A percentile compares a stretch with the other conserved stretches of the same genome.
These are phyloP conservation scores for Eimeria falciformis DNA, from an alignment of 169 alveolate species.

Conservation along the genomic window DNA sequence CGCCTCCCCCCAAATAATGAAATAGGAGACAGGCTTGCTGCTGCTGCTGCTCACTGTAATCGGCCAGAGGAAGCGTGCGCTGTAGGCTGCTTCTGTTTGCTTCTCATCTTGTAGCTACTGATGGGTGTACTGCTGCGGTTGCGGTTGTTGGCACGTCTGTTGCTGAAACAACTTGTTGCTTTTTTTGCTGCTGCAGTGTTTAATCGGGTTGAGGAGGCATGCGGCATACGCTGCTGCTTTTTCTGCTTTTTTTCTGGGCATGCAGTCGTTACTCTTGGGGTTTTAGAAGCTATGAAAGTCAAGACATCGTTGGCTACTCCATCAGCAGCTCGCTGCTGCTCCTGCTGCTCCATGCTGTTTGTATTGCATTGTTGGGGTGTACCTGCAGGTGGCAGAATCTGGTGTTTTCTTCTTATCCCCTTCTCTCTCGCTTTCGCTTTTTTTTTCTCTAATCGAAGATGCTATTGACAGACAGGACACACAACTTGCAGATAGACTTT, in stretches of 20 bases:
- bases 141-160: neutral
- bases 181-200: neutral
- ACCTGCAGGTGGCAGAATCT: neutral
- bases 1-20: neutral
- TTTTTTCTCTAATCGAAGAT: neutral
- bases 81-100: slow-evolving; percentile 24
- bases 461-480: neutral
- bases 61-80: slow-evolving; percentile 22
- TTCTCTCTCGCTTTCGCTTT: neutral
- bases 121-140: neutral
- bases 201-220: neutral
- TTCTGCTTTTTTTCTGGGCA: neutral
- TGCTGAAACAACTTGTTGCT: neutral
- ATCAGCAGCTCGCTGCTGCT: neutral
- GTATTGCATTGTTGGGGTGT: neutral
- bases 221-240: slow-evolving; percentile 18
- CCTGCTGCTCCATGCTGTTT: neutral
- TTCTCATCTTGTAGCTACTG: neutral
- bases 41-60: slow-evolving; percentile 38
- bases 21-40: slow-evolving; percentile 5
- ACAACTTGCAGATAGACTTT: slow-evolving; percentile 3
- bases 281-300: too few species aligned
- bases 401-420: neutral
- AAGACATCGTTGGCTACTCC: neutral
- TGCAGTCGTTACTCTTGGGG: neutral